A percentile compares a stretch with the other conserved stretches of the same genome.
These are phyloP conservation scores for Posidonia australis DNA, from an alignment of 106 monocot species.

Conservation along the genomic window DNA sequence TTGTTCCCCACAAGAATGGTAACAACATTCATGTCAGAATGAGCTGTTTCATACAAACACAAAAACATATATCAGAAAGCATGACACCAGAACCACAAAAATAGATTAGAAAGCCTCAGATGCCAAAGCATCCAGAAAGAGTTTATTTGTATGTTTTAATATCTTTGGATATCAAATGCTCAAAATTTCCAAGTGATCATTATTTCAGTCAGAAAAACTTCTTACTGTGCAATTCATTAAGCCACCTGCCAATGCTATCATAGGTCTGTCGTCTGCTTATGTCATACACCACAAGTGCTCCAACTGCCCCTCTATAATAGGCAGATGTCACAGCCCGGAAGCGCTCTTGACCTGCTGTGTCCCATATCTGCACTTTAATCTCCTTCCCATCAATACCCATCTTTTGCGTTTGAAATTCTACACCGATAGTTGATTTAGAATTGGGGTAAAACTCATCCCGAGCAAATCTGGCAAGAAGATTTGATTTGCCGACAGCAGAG, in stretches of 20 bases:
- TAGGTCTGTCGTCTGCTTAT: constrained; percentile 39
- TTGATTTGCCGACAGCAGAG: constrained; percentile 44
- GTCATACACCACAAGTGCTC: constrained; percentile 42
- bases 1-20: constrained; percentile 39
- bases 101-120: neutral
- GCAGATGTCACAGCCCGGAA: constrained; percentile 46
- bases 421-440: constrained; percentile 42
- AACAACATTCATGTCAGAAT: constrained; percentile 38
- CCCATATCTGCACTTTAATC: constrained; percentile 52
- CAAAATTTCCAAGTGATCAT: neutral
- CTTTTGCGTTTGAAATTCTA: constrained; percentile 42
- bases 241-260: constrained; percentile 37
- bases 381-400: constrained; percentile 39
- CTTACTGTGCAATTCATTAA: constrained; percentile 36
- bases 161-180: neutral
- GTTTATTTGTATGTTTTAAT: neutral
- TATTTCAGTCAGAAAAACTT: neutral
- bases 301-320: constrained; percentile 41
- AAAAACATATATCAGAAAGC: neutral
- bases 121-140: neutral
- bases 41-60: constrained; percentile 16
- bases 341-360: constrained; percentile 45
- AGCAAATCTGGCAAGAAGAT: constrained; percentile 37
- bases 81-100: neutral
- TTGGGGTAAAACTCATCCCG: constrained; percentile 37